Percentiles rank a stretch among this genome's conserved stretches.
phyloP scores from a whole-genome alignment of 2,329 filamentous ascomycete species.

The Mycosphaerella arachidis region DNA sequence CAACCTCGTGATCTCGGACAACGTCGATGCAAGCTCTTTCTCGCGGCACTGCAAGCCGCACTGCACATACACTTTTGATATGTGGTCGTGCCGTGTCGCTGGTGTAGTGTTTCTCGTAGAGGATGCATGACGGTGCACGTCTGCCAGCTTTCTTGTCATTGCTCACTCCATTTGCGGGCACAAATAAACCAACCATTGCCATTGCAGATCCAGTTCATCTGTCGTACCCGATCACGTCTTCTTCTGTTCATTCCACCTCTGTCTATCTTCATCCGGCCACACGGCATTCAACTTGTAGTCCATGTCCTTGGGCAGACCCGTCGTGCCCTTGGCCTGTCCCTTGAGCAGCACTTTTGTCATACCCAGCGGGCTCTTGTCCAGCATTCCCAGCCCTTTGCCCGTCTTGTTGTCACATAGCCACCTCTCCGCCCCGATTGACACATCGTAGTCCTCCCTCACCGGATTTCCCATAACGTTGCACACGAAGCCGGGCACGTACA shows the following conservation, averaged over 20 bases:
- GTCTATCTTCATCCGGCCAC: slow-evolving; percentile 14
- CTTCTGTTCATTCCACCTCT: slow-evolving; percentile 4
- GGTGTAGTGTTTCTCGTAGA: not conserved
- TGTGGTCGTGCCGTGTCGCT: not conserved
- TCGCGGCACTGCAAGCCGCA: not conserved
- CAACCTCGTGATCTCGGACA: not conserved
- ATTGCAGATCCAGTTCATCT: too few species aligned
- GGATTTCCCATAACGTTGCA: slow-evolving; percentile 16
- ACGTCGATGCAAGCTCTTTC: not conserved
- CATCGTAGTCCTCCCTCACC: slow-evolving; percentile 13
- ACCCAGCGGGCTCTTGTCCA: slow-evolving; percentile 14
- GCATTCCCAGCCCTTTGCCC: slow-evolving; percentile 11
- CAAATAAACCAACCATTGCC: too few species aligned
- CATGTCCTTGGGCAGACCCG: slow-evolving; percentile 2
- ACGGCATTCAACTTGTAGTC: slow-evolving; percentile 4
- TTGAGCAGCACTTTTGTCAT: slow-evolving; percentile 8
- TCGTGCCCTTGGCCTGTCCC: slow-evolving; percentile 11
- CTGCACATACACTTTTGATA: not conserved
- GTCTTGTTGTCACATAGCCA: slow-evolving; percentile 13
- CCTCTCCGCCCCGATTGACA: slow-evolving; percentile 16
- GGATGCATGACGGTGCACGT: not conserved
- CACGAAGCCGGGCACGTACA: slow-evolving; percentile 10
- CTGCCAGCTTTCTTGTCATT: not conserved
- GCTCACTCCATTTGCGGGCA: not conserved
- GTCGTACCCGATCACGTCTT: not conserved